Evolutionary conservation across 2,329 filamentous ascomycete genomes (phyloP), one percentile per base, ranked within the genome.

Genomic region (Clonostachys sp.): DNA sequence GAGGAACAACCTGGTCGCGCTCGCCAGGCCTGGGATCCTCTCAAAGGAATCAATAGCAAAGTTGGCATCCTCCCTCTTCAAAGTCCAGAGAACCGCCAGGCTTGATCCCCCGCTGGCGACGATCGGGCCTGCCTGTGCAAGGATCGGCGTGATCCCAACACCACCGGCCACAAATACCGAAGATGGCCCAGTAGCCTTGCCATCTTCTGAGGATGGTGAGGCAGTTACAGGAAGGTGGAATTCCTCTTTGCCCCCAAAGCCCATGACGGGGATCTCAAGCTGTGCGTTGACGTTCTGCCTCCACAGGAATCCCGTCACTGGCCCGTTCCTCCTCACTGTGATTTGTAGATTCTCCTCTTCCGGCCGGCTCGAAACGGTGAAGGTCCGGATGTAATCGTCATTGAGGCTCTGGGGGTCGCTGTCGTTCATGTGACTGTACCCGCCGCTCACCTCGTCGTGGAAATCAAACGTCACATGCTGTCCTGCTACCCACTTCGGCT

Each of bases 391-490:
- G 51, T 82, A 91, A 60, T 96, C 89, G 60, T 95, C 90, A 56
- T 95, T 96, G 14, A 95, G 63, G 55, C 83, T 87, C 53, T 77
- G 76, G 6, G 90, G 90, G 54, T 95, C 89, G 48, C 87, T 81
- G 52, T 95, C 84, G 4, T 83, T 74, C 90, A 95, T 95, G 61
- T 95, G 91, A 44, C 77, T 80, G 63, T 90, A 95, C 1, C 90
- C 90, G 12, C 74, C 63, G 52, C 87, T 81, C 2, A 95, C 69
- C 56, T 91, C 83, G 0, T 73, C 62, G 12, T 75, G 72, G 57
- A 95, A 91, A 50, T 87, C 83, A 3, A 95, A 65, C 2, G 87
- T 90, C 16, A 88, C 78, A 64, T 94, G 89, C 58, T 95, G 88
- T 0, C 89, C 90, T 0, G 88, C 72, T 20, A 64, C 71, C 79